Conservation (phyloP, 73 alveolate genomes). For the Effrenium voratum region DNA sequence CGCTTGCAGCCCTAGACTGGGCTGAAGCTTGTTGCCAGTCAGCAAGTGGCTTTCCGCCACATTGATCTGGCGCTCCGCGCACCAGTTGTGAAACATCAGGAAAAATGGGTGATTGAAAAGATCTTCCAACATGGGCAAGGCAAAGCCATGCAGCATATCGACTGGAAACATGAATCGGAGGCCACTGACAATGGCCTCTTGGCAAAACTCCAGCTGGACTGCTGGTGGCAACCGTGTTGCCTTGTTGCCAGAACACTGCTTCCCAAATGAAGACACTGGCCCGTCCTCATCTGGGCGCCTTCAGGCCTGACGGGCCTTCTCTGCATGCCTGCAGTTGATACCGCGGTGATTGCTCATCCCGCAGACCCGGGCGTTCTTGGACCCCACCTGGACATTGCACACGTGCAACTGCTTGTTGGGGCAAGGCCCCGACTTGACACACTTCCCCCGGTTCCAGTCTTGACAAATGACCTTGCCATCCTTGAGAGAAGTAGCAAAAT, state of each 20-base stretch:
- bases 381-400: neutral
- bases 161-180: neutral
- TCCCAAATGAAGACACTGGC: neutral
- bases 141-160: conserved; percentile 2
- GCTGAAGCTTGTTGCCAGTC: neutral
- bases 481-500: neutral
- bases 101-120: neutral
- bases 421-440: neutral
- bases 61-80: neutral
- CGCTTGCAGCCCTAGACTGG: neutral
- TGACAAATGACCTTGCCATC: neutral
- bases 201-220: neutral
- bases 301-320: neutral
- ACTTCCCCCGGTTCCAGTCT: neutral
- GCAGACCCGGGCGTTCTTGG: neutral
- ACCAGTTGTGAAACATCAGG: neutral
- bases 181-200: neutral
- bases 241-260: neutral
- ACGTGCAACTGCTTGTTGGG: neutral
- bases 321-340: neutral
- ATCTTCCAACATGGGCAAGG: neutral
- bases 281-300: neutral
- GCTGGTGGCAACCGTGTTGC: neutral
- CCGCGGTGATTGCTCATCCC: neutral
- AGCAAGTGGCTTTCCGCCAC: too few species aligned